Conservation (phyloP, 257 asterid species). For the Petrea volubilis region DNA sequence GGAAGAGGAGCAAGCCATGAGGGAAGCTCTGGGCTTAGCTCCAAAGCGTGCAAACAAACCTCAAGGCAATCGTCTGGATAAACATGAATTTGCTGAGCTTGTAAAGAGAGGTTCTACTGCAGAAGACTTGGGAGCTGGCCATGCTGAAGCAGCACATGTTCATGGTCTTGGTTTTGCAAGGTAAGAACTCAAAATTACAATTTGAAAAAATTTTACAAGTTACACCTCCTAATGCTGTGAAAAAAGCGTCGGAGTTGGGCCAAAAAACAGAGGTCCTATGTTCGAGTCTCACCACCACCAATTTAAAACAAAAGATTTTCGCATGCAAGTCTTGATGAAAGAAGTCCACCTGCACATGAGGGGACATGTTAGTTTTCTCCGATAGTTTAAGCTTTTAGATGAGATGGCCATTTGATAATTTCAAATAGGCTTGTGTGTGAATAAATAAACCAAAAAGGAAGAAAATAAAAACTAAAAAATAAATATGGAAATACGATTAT, state of each 20-base stretch:
- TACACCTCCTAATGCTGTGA: not conserved
- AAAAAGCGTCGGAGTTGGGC: too few relatives aligned
- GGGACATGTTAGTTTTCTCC: too few relatives aligned
- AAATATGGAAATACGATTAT: not conserved
- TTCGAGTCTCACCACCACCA: too few relatives aligned
- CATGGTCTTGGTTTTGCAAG: conserved; percentile 87
- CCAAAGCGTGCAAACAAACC: conserved; percentile 72
- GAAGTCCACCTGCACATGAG: too few relatives aligned
- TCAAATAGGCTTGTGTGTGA: too few relatives aligned
- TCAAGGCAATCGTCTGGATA: conserved; percentile 81
- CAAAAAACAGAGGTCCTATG: too few relatives aligned
- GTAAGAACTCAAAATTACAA: conserved; percentile 42
- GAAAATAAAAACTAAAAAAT: not conserved
- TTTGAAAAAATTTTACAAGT: not conserved
- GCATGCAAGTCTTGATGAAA: too few relatives aligned
- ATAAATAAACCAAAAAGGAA: not conserved
- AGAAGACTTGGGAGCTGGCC: conserved; percentile 98
- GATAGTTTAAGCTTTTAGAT: not conserved
- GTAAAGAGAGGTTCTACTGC: conserved; percentile 94
- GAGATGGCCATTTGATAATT: too few relatives aligned
- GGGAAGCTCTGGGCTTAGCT: conserved; percentile 96
- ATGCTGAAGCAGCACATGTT: conserved; percentile 95
- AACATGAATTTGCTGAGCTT: conserved; percentile 91
- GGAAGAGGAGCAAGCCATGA: conserved; percentile 98
- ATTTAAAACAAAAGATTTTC: too few relatives aligned